Percentiles rank a stretch among this genome's conserved stretches.
phyloP scores from a whole-genome alignment of 179 eudicot species.

The Beta corolliflora region DNA sequence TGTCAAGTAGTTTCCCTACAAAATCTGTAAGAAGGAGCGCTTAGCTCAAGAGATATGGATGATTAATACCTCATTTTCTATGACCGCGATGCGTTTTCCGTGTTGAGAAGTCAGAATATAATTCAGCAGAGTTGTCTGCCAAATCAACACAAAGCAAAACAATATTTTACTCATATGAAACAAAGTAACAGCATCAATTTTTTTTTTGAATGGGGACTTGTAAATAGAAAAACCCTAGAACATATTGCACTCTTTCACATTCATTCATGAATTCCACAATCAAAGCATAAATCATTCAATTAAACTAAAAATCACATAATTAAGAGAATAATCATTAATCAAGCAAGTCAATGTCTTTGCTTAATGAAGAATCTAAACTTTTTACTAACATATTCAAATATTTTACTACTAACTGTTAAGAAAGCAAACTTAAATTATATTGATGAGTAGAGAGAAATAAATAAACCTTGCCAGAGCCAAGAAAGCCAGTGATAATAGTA shows the following conservation, averaged over 20 bases:
- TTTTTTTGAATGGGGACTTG: too few species aligned
- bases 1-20: not conserved
- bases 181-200: not conserved
- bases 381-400: not conserved
- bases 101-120: conserved; percentile 89
- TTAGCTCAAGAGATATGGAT: not conserved
- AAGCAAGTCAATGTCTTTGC: not conserved
- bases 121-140: conserved; percentile 88
- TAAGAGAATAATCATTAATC: not conserved
- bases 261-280: not conserved
- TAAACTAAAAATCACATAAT: not conserved
- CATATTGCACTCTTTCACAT: too few species aligned
- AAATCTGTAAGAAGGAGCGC: not conserved
- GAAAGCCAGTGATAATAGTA: conserved; percentile 89
- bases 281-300: not conserved
- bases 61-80: conserved; percentile 82
- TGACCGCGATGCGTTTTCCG: conserved; percentile 91
- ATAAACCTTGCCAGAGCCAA: conserved; percentile 93
- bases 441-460: not conserved
- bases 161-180: not conserved
- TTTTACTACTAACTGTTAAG: not conserved
- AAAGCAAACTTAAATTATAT: not conserved
- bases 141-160: conserved; percentile 14
- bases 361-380: not conserved
- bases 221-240: too few species aligned